Evolutionary conservation across 2,329 filamentous ascomycete species (phyloP), one percentile per base, ranked within the genome.

Genomic region (Claviceps citrina): DNA sequence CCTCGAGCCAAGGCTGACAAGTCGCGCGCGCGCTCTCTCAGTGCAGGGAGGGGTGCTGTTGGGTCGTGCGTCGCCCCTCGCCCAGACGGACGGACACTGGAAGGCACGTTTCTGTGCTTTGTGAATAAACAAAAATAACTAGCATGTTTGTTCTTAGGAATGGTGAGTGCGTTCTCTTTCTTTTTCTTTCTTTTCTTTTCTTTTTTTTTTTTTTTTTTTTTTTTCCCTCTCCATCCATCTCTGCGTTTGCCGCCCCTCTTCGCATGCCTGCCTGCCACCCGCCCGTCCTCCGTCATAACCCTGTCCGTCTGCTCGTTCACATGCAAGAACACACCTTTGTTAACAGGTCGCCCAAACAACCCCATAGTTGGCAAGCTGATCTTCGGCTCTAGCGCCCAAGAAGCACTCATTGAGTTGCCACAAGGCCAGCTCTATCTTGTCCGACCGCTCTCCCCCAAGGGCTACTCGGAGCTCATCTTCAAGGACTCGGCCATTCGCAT

Each of bases 391-490:
- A 76, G 75, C 54, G 84, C 78, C 58, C 89, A 95, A 61, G 87
- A 96, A 66, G 82, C 85, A 36, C 77, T 98, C 56, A 85, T 94
- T 62, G 87, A 96, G 58, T 79, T 98, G 32, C 78, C 87, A 13
- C 86, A 96, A 61, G 91, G 91, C 56, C 87, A 96, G 62, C 84
- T 98, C 33, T 98, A 95, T 62, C 81, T 98, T 50, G 91, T 98
- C 52, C 84, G 91, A 52, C 91, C 91, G 9, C 75, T 85, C 37
- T 96, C 89, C 7, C 86, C 89, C 42, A 98, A 98, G 61, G 91
- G 91, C 49, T 96, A 95, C 60, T 95, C 89, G 1, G 91, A 98
- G 62, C 85, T 96, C 57, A 93, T 98, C 62, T 98, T 95, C 71
- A 94, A 91, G 62, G 91, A 98, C 76, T 82, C 86, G 30, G 83